Percentiles rank a stretch among this genome's conserved stretches.
Evolutionary conservation across 768 basidiomycete species (phyloP).

Genomic region (Leccinellum luteum): DNA sequence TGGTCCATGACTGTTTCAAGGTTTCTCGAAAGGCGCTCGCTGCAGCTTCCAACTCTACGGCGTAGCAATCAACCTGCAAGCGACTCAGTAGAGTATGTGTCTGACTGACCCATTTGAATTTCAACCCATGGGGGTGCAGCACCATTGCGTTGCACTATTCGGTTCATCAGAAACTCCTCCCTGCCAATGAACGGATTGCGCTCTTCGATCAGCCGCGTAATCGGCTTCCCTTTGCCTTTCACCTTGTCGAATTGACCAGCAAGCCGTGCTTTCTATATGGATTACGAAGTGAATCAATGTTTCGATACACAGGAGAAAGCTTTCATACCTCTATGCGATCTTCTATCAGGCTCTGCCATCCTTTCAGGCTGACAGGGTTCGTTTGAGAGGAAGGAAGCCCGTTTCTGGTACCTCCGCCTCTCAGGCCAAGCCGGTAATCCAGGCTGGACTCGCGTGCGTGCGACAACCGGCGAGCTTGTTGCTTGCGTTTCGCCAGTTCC

Average conservation of each 20-base stretch:
- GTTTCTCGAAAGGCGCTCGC: constrained; percentile 60
- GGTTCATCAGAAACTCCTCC: constrained; percentile 83
- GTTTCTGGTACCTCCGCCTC: constrained; percentile 15
- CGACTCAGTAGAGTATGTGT: background rate
- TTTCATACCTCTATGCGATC: constrained; percentile 70
- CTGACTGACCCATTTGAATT: constrained; percentile 60
- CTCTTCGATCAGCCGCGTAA: constrained; percentile 42
- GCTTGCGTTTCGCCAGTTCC: constrained; percentile 50
- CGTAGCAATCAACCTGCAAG: constrained; percentile 1
- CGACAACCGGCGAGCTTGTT: constrained; percentile 54
- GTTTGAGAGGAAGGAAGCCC: constrained; percentile 25
- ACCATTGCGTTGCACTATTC: constrained; percentile 80
- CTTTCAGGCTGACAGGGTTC: constrained; percentile 65
- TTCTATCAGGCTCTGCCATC: constrained; percentile 74
- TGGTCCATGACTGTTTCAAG: constrained; percentile 68
- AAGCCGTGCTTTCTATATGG: constrained; percentile 54
- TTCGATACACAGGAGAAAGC: background rate
- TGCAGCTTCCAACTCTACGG: constrained; percentile 63
- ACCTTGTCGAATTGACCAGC: constrained; percentile 72
- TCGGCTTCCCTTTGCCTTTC: constrained; percentile 61
- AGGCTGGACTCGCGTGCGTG: constrained; percentile 69
- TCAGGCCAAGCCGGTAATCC: constrained; percentile 70
- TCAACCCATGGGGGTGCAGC: constrained; percentile 87
- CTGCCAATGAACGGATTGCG: constrained; percentile 66
- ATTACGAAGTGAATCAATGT: background rate